phyloP scores from a whole-genome alignment of 148 eudicot genomes.

The Rhododendron ferrugineum region DNA sequence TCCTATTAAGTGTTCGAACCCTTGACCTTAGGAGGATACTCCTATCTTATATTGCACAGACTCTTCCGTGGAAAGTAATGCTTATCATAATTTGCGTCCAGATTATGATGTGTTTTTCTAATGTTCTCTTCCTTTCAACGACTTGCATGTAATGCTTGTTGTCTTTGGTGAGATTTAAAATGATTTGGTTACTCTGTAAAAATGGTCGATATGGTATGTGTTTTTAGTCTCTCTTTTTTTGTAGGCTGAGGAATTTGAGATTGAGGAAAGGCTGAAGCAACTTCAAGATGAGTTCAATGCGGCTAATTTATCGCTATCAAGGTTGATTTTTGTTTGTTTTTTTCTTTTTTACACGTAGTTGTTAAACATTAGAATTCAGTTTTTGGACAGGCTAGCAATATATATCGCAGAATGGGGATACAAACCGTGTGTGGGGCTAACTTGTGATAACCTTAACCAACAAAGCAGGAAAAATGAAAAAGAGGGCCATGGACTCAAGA shows the following conservation, averaged over 20 bases:
- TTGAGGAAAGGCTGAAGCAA: slow-evolving; percentile 57
- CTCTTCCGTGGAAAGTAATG: not conserved
- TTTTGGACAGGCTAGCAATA: not conserved
- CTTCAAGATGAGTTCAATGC: slow-evolving; percentile 52
- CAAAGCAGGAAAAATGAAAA: not conserved
- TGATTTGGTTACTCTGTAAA: not conserved
- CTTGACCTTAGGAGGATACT: not conserved
- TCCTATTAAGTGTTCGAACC: not conserved
- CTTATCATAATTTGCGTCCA: not conserved
- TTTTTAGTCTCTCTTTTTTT: slow-evolving; percentile 4
- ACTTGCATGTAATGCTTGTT: not conserved
- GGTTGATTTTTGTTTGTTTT: slow-evolving; percentile 31
- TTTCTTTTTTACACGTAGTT: not conserved
- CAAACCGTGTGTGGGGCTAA: not conserved
- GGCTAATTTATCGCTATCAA: slow-evolving; percentile 32
- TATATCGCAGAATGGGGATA: not conserved
- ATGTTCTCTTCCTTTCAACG: not conserved
- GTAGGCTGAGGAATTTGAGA: slow-evolving; percentile 83
- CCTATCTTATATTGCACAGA: not conserved
- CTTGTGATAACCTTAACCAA: not conserved
- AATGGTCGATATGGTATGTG: not conserved
- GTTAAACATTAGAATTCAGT: not conserved
- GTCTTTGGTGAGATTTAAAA: not conserved
- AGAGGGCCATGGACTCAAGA: not conserved
- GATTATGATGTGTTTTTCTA: not conserved